Percentiles rank a stretch among this genome's conserved stretches.
Conservation (phyloP, 495 filamentous ascomycete species). For the Hypoxylon lenormandii region DNA sequence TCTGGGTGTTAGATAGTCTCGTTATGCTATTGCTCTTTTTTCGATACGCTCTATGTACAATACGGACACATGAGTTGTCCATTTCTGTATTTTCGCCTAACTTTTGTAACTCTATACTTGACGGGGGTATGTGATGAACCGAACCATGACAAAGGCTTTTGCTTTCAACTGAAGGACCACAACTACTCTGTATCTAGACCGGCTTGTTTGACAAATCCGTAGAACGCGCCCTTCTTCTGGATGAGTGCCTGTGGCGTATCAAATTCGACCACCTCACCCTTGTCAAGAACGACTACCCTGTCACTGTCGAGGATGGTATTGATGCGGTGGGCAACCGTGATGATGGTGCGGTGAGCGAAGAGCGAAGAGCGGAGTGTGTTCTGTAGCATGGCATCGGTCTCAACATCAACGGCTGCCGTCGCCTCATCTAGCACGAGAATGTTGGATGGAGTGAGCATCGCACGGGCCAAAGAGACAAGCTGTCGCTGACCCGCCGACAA, state of each 20-base stretch:
- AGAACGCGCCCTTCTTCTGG: constrained; percentile 59
- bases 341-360: constrained; percentile 92
- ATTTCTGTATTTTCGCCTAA: not conserved
- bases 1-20: not conserved
- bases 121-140: constrained; percentile 22
- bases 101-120: constrained; percentile 19
- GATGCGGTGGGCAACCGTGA: constrained; percentile 97
- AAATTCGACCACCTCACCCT: constrained; percentile 64
- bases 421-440: constrained; percentile 98
- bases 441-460: constrained; percentile 92
- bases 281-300: constrained; percentile 81
- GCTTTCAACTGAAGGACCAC: not conserved
- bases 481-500: constrained; percentile 91
- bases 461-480: constrained; percentile 90
- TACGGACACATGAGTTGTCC: not conserved
- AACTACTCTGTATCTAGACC: constrained; percentile 56
- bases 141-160: constrained; percentile 14
- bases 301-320: constrained; percentile 96
- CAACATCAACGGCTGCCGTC: constrained; percentile 94
- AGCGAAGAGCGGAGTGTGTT: constrained; percentile 70
- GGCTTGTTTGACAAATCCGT: constrained; percentile 62
- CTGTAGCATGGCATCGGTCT: constrained; percentile 89
- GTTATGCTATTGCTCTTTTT: constrained; percentile 19
- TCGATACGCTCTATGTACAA: no score
- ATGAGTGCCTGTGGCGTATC: constrained; percentile 60